Conservation (phyloP, 139 green algal species). For the Asterochloris sp. region DNA sequence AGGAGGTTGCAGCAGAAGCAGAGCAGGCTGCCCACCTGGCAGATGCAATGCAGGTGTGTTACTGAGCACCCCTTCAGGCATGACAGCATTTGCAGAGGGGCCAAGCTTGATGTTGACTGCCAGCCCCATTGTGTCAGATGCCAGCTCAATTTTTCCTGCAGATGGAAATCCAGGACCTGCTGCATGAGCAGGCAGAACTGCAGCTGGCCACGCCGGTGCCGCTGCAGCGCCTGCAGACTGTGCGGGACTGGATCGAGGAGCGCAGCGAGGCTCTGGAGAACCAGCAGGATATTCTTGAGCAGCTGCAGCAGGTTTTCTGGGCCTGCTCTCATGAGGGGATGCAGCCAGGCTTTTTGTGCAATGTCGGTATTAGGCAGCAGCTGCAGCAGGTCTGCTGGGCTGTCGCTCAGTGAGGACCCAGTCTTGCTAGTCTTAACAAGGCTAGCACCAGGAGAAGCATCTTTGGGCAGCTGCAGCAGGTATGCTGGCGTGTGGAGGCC, state of each 20-base stretch:
- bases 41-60: neutral
- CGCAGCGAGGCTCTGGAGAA: neutral
- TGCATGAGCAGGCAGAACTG: constrained; percentile 21
- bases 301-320: constrained; percentile 17
- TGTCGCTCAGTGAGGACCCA: too few relatives aligned
- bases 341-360: too few relatives aligned
- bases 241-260: constrained; percentile 18
- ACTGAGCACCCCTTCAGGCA: too few relatives aligned
- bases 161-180: neutral
- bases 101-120: neutral
- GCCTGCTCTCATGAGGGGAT: too few relatives aligned
- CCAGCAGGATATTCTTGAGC: constrained; percentile 9
- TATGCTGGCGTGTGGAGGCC: too few relatives aligned
- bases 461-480: too few relatives aligned
- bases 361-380: too few relatives aligned
- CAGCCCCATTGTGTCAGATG: neutral
- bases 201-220: constrained; percentile 10
- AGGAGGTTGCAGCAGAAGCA: neutral
- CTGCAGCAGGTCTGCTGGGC: too few relatives aligned
- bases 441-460: too few relatives aligned
- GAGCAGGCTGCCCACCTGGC: neutral
- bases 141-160: neutral
- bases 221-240: constrained; percentile 2
- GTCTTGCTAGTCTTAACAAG: too few relatives aligned
- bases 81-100: too few relatives aligned